Base-by-base conservation (phyloP, 768 basidiomycete species). In the Neoboletus brunneissimus region DNA sequence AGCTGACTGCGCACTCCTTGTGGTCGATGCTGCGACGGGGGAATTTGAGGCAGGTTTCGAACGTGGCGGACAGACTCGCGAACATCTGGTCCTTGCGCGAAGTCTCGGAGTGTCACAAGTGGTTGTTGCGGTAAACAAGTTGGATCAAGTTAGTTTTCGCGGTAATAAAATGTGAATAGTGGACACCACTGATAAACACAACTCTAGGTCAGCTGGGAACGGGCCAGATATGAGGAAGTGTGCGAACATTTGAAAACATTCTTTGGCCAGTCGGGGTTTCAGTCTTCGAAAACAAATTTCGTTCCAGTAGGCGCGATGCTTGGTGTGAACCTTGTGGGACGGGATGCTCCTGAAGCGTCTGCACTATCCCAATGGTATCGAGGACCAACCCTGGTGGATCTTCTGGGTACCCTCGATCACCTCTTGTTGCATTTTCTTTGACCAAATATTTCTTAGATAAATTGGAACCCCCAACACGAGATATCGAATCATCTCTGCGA, bases 21-120 rank as follows among this genome's bases (percentile, higher is more conserved):
- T 98, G 4, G 86, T 99, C 27, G 97, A 97, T 69, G 87, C 94
- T 2, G 79, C 87, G 6, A 84, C 79, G 1, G 96, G 96, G 20
- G 94, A 95, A 67, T 99, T 99, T 62, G 97, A 99, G 72, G 87
- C 92, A 23, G 96, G 96, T 3, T 99, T 98, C 65, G 89, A 91
- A 35, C 81, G 88, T 18, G 94, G 94, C 42, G 96, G 96, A 1
- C 96, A 99, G 75, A 99, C 94, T 32, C 80, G 94, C 54, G 96
- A 99, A 69, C 96, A 99, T 72, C 77, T 98, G 4, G 73, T 97
- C 40, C 84, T 99, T 22, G 93, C 95, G 31, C 78, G 96, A 50
- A 95, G 93, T 72, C 77, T 99, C 11, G 96, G 96, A 22, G 94
- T 98, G 23, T 81, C 86, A 27, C 93, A 97, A 67, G 83, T 98